Evolutionary conservation across 805 yeast species (phyloP), one percentile per base, ranked within the genome.

Genomic region (Nematodospora valgi): DNA sequence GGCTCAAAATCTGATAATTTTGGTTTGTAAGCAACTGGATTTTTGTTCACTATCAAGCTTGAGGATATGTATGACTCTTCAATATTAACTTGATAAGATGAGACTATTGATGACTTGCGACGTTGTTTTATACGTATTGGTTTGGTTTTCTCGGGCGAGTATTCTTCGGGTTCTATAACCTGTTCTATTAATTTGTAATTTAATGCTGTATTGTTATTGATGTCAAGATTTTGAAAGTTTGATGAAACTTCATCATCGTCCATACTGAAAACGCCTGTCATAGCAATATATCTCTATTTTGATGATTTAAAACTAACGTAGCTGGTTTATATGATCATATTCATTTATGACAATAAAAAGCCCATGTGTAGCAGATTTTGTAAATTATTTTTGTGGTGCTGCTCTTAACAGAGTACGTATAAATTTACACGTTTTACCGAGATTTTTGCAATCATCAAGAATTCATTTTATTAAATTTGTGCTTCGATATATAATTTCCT

Each of bases 1-100:
- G 71, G 70, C 36, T 59, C 65, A 37, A 67, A 67, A 44, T 67
- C 72, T 2, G 55, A 43, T 21, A 64, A 48, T 32, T 48, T 50
- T 15, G 64, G 62, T 42, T 52, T 49, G 38, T 51, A 52, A 10
- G 27, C 24, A 6, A 30, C 19, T 10, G 33, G 36, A 13, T 32
- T 14, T 16, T 39, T 42, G 35, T 39, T 44, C 18, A 39, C 35
- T 6, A 47, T 39, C 6, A 54, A 39, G 6, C 55, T 45, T 12
- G 60, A 47, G 4, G 63, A 54, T 6, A 55, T 63, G 32, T 46
- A 63, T 9, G 64, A 46, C 11, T 55, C 54, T 18, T 48, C 50
- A 27, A 63, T 56, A 22, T 49, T 64, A 11, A 62, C 54, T 46
- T 62, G 67, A 34, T 61, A 62, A 12, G 64, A 58, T 5, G 62